Evolutionary conservation across 805 yeast genomes (phyloP).

Genomic region (Candida khao-thaluensis): DNA sequence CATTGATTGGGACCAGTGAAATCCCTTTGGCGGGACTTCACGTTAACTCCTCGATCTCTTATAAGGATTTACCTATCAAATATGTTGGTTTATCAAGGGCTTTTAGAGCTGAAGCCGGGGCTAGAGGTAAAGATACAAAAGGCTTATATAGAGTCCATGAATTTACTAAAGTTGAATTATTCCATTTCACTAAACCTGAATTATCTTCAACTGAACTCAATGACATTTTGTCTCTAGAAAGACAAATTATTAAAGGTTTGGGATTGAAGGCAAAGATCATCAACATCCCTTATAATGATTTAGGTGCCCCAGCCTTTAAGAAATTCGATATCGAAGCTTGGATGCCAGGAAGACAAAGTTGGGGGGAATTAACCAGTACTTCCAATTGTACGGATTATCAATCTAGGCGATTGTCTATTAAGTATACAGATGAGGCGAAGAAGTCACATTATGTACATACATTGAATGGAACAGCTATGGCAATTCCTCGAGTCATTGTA

Average conservation of each 20-base stretch:
- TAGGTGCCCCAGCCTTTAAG: slow-evolving; percentile 90
- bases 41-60: slow-evolving; percentile 48
- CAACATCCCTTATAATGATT: slow-evolving; percentile 85
- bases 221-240: slow-evolving; percentile 62
- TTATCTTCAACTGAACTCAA: slow-evolving; percentile 54
- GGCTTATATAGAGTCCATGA: slow-evolving; percentile 96
- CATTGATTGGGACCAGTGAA: slow-evolving; percentile 93
- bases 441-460: slow-evolving; percentile 67
- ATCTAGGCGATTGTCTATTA: slow-evolving; percentile 75
- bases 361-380: slow-evolving; percentile 92
- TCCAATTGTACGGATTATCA: slow-evolving; percentile 94
- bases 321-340: slow-evolving; percentile 95
- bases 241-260: slow-evolving; percentile 56
- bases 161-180: slow-evolving; percentile 91
- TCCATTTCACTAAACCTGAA: slow-evolving; percentile 61
- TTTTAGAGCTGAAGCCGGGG: slow-evolving; percentile 96
- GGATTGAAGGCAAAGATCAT: slow-evolving; percentile 81
- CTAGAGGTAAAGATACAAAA: slow-evolving; percentile 87
- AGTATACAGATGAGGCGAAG: slow-evolving; percentile 37
- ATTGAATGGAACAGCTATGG: slow-evolving; percentile 92
- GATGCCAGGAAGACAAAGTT: slow-evolving; percentile 94
- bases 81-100: slow-evolving; percentile 82
- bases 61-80: slow-evolving; percentile 49
- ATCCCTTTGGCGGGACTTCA: slow-evolving; percentile 85
- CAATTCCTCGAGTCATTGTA: slow-evolving; percentile 85